phyloP scores from a whole-genome alignment of 1,284 basidiomycete genomes.

The Fomitopsis palustris region DNA sequence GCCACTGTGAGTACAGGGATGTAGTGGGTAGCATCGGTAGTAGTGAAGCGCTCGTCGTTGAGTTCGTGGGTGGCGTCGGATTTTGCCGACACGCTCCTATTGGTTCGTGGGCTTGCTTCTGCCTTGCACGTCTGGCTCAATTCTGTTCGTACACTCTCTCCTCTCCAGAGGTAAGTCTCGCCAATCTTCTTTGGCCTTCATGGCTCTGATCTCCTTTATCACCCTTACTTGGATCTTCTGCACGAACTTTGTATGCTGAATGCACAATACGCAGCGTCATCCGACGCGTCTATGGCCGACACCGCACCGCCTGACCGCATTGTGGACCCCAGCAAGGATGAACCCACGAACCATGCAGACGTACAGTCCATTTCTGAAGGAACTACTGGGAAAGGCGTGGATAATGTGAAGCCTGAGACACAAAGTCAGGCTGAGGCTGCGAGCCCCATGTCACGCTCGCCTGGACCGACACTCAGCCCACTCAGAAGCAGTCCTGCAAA shows the following conservation, averaged over 20 bases:
- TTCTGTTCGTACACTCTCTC: slow-evolving; percentile 5
- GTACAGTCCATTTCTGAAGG: background rate
- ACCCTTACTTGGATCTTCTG: background rate
- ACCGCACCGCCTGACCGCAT: slow-evolving; percentile 45
- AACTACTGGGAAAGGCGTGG: background rate
- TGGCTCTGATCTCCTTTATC: background rate
- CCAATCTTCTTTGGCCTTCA: background rate
- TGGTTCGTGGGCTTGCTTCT: slow-evolving; percentile 5
- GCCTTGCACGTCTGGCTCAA: background rate
- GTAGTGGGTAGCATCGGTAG: background rate
- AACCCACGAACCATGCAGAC: slow-evolving; percentile 12
- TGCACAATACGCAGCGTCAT: slow-evolving; percentile 43
- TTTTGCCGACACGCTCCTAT: slow-evolving; percentile 7
- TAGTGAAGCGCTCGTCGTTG: background rate
- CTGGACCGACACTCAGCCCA: slow-evolving; percentile 20
- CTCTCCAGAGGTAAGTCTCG: slow-evolving; percentile 9
- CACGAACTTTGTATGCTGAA: background rate
- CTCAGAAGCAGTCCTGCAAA: slow-evolving; percentile 19
- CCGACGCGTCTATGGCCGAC: slow-evolving; percentile 77
- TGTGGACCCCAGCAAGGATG: slow-evolving; percentile 41
- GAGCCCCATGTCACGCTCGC: slow-evolving; percentile 25
- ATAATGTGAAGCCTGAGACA: slow-evolving; percentile 5
- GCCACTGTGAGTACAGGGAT: background rate
- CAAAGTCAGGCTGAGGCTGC: slow-evolving; percentile 18
- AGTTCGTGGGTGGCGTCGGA: slow-evolving; percentile 3